Conservation (phyloP, 306 rosid species). For the Elaeagnus macrophylla region DNA sequence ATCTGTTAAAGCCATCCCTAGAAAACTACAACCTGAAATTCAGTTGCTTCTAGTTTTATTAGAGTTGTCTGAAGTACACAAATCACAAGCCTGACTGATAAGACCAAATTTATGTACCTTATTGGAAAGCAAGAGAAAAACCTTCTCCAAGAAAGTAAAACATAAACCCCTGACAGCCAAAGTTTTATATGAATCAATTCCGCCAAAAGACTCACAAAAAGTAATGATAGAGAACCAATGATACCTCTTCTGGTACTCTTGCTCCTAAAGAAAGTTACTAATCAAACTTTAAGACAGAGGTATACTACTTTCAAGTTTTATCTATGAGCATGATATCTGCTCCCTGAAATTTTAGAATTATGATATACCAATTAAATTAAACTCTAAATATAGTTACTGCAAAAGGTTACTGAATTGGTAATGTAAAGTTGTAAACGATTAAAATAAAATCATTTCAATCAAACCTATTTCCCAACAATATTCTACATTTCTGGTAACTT, state of each 20-base stretch:
- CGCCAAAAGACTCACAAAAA: neutral
- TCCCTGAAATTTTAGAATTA: too few species aligned
- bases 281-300: too few species aligned
- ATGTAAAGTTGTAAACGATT: too few species aligned
- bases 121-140: conserved; percentile 1
- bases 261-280: too few species aligned
- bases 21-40: conserved; percentile 28
- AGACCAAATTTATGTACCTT: conserved; percentile 12
- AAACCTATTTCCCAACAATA: too few species aligned
- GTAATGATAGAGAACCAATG: neutral
- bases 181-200: neutral
- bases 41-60: neutral
- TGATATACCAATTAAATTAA: too few species aligned
- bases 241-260: neutral
- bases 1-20: conserved; percentile 70
- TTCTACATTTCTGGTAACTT: too few species aligned
- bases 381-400: too few species aligned
- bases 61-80: conserved; percentile 11
- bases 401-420: too few species aligned
- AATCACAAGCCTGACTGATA: conserved; percentile 1
- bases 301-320: too few species aligned
- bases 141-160: conserved; percentile 12
- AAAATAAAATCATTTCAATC: too few species aligned
- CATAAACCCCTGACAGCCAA: conserved; percentile 10
- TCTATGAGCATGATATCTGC: too few species aligned